Percentiles rank a stretch among this genome's conserved stretches.
Conservation (phyloP, 495 filamentous ascomycete genomes). For the Neurospora sp. region DNA sequence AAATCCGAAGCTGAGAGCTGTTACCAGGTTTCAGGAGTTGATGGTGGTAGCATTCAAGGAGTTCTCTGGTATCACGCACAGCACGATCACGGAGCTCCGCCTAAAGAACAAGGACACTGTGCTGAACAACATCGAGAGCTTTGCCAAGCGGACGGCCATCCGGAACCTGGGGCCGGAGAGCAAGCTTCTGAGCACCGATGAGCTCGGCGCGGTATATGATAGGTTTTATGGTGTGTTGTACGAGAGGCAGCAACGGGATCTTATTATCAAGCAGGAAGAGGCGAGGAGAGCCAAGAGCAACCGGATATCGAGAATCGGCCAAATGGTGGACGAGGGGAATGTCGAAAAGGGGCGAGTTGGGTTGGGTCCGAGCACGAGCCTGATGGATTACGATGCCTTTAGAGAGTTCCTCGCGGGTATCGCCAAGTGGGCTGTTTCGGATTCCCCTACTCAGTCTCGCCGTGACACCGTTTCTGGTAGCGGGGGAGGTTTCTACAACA, state of each 20-base stretch:
- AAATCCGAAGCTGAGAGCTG: conserved; percentile 82
- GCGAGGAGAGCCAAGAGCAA: conserved; percentile 50
- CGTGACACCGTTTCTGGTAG: conserved; percentile 45
- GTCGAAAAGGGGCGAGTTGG: conserved; percentile 77
- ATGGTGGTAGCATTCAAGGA: conserved; percentile 99
- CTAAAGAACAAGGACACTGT: conserved; percentile 88
- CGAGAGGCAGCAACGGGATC: conserved; percentile 74
- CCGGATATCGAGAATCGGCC: conserved; percentile 4
- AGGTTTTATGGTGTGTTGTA: conserved; percentile 86
- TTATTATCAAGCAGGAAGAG: conserved; percentile 65
- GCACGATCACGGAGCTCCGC: conserved; percentile 79
- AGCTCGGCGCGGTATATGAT: conserved; percentile 83
- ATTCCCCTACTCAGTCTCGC: conserved; percentile 49
- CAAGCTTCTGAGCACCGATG: conserved; percentile 75
- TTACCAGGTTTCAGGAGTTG: conserved; percentile 92
- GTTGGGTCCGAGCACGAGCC: conserved; percentile 72
- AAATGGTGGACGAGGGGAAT: conserved; percentile 20
- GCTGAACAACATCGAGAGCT: conserved; percentile 87
- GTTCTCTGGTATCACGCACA: conserved; percentile 89
- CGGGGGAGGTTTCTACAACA: conserved; percentile 42
- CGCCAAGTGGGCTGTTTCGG: conserved; percentile 82
- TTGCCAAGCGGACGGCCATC: conserved; percentile 93
- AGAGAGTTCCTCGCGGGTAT: conserved; percentile 85
- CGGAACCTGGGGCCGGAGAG: conserved; percentile 92
- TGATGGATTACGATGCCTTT: conserved; percentile 96